phyloP scores from a whole-genome alignment of 192 early-diverging fungal species.

The Podila epigama region DNA sequence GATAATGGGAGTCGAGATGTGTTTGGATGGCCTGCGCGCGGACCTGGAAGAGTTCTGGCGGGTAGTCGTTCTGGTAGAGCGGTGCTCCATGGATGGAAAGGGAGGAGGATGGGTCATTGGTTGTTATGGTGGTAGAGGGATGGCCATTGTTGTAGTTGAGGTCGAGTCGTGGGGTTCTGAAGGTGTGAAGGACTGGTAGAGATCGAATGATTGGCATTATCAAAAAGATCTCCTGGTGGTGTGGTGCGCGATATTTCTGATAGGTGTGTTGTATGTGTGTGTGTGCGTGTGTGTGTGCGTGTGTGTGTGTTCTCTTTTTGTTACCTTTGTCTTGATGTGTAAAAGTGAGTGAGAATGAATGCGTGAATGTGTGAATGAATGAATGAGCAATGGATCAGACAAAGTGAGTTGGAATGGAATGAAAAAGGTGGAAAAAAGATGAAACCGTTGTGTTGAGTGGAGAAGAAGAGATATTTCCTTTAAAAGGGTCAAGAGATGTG shows the following conservation, averaged over 20 bases:
- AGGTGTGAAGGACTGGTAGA: slow-evolving; percentile 19
- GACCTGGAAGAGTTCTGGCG: slow-evolving; percentile 22
- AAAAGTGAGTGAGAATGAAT: neutral
- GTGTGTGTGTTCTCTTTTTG: too few species aligned
- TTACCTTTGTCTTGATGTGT: too few species aligned
- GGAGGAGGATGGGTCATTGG: neutral
- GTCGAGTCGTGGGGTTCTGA: slow-evolving; percentile 18
- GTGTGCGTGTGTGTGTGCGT: too few species aligned
- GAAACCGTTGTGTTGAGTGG: too few species aligned
- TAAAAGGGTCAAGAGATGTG: neutral
- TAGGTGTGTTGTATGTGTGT: too few species aligned
- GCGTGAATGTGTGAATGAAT: neutral
- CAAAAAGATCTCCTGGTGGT: too few species aligned
- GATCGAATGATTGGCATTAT: slow-evolving; percentile 25
- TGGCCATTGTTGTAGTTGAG: neutral
- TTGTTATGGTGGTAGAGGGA: neutral
- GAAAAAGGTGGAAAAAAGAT: neutral
- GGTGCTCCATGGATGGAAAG: slow-evolving; percentile 1
- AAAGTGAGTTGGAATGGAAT: too few species aligned
- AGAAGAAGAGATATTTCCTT: neutral
- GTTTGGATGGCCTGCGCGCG: slow-evolving; percentile 17
- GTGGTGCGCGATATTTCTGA: too few species aligned
- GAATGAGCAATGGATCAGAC: too few species aligned
- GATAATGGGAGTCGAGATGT: slow-evolving; percentile 9
- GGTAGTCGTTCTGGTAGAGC: slow-evolving; percentile 18